Conservation (phyloP, 768 basidiomycete species). For the Boletus tomentosulus region DNA sequence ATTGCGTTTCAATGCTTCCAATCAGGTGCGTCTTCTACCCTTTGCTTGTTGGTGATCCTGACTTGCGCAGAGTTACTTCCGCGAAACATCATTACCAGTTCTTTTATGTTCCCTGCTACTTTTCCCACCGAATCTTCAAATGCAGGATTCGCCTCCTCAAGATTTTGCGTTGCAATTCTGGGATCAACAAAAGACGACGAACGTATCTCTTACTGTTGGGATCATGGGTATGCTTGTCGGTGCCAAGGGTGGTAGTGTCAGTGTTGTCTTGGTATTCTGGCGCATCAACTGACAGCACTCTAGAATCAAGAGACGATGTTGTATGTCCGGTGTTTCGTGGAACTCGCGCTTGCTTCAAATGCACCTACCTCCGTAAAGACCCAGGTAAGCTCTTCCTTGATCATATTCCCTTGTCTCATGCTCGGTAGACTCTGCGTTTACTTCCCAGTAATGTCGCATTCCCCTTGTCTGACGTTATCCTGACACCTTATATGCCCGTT, state of each 20-base stretch:
- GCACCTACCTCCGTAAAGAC: conserved; percentile 85
- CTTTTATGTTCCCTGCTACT: conserved; percentile 64
- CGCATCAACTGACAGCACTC: background rate
- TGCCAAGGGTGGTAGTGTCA: conserved; percentile 62
- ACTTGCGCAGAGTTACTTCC: conserved; percentile 82
- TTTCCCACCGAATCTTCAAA: conserved; percentile 61
- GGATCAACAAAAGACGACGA: conserved; percentile 86
- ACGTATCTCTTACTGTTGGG: conserved; percentile 73
- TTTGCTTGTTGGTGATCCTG: conserved; percentile 6
- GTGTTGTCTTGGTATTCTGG: conserved; percentile 22
- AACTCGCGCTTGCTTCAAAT: conserved; percentile 91
- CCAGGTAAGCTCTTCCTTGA: conserved; percentile 47
- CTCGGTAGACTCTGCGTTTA: conserved; percentile 49
- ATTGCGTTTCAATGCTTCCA: conserved; percentile 88
- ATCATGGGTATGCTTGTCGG: conserved; percentile 83
- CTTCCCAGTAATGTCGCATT: conserved; percentile 54
- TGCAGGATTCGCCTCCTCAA: conserved; percentile 63
- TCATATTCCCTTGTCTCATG: conserved; percentile 26
- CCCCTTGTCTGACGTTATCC: conserved; percentile 60
- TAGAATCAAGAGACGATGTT: conserved; percentile 56
- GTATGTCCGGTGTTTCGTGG: conserved; percentile 75
- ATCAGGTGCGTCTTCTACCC: conserved; percentile 59
- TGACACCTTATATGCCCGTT: conserved; percentile 73
- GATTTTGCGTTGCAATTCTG: conserved; percentile 95
- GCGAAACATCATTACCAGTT: conserved; percentile 75